Conservation (phyloP, 179 eudicot genomes). For the Vitellaria paradoxa region DNA sequence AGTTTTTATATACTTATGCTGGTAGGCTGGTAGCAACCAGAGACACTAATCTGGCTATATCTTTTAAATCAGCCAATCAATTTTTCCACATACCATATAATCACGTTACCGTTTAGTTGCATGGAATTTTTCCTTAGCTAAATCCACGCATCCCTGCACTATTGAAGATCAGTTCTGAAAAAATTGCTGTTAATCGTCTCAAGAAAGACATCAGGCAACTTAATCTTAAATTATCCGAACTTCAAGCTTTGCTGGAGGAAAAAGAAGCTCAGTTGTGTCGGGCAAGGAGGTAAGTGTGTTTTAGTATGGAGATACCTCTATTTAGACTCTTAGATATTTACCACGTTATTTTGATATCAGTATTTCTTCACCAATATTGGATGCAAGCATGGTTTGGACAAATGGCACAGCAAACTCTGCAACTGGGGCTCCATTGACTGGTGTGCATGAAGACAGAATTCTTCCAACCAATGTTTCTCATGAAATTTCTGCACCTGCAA, state of each 20-base stretch:
- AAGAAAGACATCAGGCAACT: slow-evolving; percentile 77
- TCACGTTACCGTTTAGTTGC: too few relatives aligned
- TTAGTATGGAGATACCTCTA: slow-evolving; percentile 1
- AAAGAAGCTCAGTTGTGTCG: slow-evolving; percentile 64
- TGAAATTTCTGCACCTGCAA: slow-evolving; percentile 25
- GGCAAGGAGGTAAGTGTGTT: slow-evolving; percentile 51
- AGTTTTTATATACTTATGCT: not conserved
- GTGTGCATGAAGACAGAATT: slow-evolving; percentile 27
- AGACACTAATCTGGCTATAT: not conserved
- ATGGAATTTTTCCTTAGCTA: slow-evolving; percentile 59
- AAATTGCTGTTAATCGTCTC: slow-evolving; percentile 60
- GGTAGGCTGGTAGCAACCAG: not conserved
- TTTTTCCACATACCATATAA: too few relatives aligned
- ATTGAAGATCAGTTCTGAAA: slow-evolving; percentile 89
- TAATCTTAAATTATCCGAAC: slow-evolving; percentile 63
- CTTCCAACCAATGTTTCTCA: slow-evolving; percentile 19
- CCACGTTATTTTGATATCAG: slow-evolving; percentile 29
- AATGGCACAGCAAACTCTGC: slow-evolving; percentile 22
- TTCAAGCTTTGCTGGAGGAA: slow-evolving; percentile 78
- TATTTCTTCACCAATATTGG: slow-evolving; percentile 30
- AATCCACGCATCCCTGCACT: slow-evolving; percentile 79
- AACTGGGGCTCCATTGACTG: slow-evolving; percentile 17
- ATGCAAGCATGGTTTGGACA: slow-evolving; percentile 16
- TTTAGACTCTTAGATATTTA: not conserved
- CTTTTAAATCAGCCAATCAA: not conserved